phyloP scores from a whole-genome alignment of 768 basidiomycete genomes.

The Hypholoma sublateritium region DNA sequence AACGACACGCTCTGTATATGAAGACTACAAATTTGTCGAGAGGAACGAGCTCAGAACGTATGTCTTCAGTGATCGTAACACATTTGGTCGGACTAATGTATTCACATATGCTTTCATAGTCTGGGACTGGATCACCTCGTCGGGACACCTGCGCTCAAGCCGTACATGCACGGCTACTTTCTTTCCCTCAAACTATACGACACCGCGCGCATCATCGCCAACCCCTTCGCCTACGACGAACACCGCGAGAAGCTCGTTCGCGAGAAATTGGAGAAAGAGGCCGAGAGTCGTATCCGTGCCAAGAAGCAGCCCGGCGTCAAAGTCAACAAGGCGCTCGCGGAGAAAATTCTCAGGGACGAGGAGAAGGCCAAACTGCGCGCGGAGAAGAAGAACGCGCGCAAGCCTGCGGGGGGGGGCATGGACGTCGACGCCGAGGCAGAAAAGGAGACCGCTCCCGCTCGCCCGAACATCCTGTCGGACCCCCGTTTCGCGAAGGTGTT shows the following conservation, averaged over 20 bases:
- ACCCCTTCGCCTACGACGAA: slow-evolving; percentile 94
- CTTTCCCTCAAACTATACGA: slow-evolving; percentile 94
- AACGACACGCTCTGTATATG: slow-evolving; percentile 75
- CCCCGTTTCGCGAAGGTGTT: slow-evolving; percentile 90
- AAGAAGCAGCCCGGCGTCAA: slow-evolving; percentile 73
- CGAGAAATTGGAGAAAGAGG: slow-evolving; percentile 91
- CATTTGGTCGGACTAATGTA: slow-evolving; percentile 5
- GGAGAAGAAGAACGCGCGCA: slow-evolving; percentile 52
- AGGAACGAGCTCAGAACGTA: slow-evolving; percentile 82
- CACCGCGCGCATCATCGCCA: slow-evolving; percentile 91
- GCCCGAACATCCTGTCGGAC: slow-evolving; percentile 69
- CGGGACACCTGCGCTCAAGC: slow-evolving; percentile 93
- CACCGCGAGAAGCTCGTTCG: slow-evolving; percentile 86
- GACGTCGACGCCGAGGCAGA: slow-evolving; percentile 35
- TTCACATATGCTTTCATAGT: slow-evolving; percentile 48
- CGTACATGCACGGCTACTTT: slow-evolving; percentile 99
- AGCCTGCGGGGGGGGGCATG: slow-evolving; percentile 31
- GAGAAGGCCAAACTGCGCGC: slow-evolving; percentile 57
- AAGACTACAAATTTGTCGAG: slow-evolving; percentile 98
- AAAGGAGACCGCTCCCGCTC: slow-evolving; percentile 31
- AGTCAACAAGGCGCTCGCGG: slow-evolving; percentile 80
- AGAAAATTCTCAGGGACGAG: slow-evolving; percentile 71
- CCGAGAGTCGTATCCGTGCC: slow-evolving; percentile 88
- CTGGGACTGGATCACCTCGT: slow-evolving; percentile 94
- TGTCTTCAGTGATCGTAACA: slow-evolving; percentile 28